These are phyloP conservation scores for Ambrosia hybrid DNA, from an alignment of 140 eudicot genomes.

Conservation along the genomic window DNA sequence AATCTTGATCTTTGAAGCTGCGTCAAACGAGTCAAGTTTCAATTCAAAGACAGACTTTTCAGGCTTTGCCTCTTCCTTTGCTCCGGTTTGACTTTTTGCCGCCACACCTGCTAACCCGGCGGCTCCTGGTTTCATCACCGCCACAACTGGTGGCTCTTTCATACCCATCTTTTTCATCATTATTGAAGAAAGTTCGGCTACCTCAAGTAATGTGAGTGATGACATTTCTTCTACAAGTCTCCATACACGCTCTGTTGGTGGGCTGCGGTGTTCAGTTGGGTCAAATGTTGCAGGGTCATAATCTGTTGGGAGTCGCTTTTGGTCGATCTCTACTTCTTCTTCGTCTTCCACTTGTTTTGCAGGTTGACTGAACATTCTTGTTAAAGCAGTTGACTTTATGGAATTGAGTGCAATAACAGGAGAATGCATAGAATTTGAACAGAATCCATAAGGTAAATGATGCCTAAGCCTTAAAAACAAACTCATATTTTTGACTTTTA, in stretches of 20 bases:
- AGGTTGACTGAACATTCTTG: slow-evolving; percentile 51
- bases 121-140: slow-evolving; percentile 65
- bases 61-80: slow-evolving; percentile 54
- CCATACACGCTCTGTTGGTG: slow-evolving; percentile 85
- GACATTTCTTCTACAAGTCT: slow-evolving; percentile 83
- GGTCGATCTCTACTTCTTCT: slow-evolving; percentile 78
- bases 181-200: slow-evolving; percentile 52
- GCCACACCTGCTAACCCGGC: slow-evolving; percentile 49
- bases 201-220: slow-evolving; percentile 59
- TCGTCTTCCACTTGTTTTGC: slow-evolving; percentile 49
- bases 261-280: slow-evolving; percentile 82
- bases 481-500: slow-evolving; percentile 43
- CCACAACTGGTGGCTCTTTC: slow-evolving; percentile 62
- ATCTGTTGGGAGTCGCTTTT: slow-evolving; percentile 80
- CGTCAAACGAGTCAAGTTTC: slow-evolving; percentile 76
- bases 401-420: slow-evolving; percentile 14
- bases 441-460: slow-evolving; percentile 42
- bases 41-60: slow-evolving; percentile 78
- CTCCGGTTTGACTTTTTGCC: slow-evolving; percentile 39
- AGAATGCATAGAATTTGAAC: slow-evolving; percentile 28
- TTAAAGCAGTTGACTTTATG: slow-evolving; percentile 23
- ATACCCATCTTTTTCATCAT: slow-evolving; percentile 75
- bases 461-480: slow-evolving; percentile 43
- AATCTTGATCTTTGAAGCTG: slow-evolving; percentile 77
- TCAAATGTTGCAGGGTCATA: slow-evolving; percentile 83